phyloP scores from a whole-genome alignment of 495 filamentous ascomycete species.

The Penicillium ucsense region DNA sequence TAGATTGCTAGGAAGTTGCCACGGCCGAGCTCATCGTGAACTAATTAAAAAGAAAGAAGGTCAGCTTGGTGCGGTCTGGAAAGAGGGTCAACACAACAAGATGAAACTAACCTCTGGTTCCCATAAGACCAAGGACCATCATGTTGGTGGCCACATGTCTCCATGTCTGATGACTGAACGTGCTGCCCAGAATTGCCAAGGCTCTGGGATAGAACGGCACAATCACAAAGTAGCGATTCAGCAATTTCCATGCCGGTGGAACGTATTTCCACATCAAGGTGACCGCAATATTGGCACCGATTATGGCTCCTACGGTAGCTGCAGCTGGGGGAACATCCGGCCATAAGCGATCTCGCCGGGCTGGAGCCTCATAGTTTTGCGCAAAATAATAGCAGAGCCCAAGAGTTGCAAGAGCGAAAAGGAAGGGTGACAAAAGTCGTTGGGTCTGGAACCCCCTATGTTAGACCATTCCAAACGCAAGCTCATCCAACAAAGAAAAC shows the following conservation, averaged over 20 bases:
- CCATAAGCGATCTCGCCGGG: conserved; percentile 48
- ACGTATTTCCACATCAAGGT: conserved; percentile 53
- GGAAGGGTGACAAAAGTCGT: conserved; percentile 56
- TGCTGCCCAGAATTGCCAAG: conserved; percentile 53
- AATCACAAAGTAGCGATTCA: conserved; percentile 73
- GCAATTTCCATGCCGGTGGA: conserved; percentile 57
- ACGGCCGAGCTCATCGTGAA: conserved; percentile 83
- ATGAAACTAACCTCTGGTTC: conserved; percentile 36
- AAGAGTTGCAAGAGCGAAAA: conserved; percentile 45
- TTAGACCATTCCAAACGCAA: background rate
- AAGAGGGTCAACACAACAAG: background rate
- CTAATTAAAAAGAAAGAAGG: conserved; percentile 11
- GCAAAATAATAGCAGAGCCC: conserved; percentile 45
- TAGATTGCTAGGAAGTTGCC: conserved; percentile 77
- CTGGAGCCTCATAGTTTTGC: conserved; percentile 53
- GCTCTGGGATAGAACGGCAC: conserved; percentile 59
- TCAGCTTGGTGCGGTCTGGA: background rate
- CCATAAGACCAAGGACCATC: conserved; percentile 48
- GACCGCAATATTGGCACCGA: conserved; percentile 53
- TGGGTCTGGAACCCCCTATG: conserved; percentile 22
- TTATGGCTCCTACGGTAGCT: conserved; percentile 62
- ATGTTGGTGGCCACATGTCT: conserved; percentile 66
- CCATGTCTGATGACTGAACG: conserved; percentile 69
- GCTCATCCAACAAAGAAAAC: background rate
- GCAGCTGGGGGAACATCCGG: conserved; percentile 68